Conservation (phyloP, 1,139 yeast species). For the Eremothecium cymbalariae region DNA sequence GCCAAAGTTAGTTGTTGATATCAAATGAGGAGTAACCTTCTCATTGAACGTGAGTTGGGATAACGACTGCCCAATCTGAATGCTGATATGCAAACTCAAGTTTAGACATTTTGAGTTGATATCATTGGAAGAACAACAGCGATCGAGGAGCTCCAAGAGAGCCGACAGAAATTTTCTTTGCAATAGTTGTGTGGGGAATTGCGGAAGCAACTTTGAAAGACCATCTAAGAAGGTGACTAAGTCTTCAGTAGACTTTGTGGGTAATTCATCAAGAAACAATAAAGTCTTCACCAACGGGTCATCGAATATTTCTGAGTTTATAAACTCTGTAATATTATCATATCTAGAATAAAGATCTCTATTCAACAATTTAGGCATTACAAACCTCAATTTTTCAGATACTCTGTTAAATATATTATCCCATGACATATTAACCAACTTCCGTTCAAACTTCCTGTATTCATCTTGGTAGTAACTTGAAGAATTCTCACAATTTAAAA, state of each 20-base stretch:
- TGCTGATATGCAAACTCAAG: conserved; percentile 47
- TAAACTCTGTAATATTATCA: conserved; percentile 28
- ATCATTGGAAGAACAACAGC: conserved; percentile 24
- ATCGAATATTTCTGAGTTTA: conserved; percentile 37
- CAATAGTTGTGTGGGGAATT: conserved; percentile 63
- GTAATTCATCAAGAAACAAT: conserved; percentile 75
- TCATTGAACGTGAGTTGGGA: conserved; percentile 76
- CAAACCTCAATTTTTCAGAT: conserved; percentile 35
- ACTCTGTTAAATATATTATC: conserved; percentile 44
- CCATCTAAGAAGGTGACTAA: conserved; percentile 63
- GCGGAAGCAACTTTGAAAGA: conserved; percentile 47
- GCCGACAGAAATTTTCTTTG: conserved; percentile 72
- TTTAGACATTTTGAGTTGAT: conserved; percentile 45
- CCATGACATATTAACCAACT: conserved; percentile 39
- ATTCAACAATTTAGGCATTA: conserved; percentile 37
- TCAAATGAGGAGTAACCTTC: conserved; percentile 46
- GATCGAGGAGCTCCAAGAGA: conserved; percentile 40
- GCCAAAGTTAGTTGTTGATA: conserved; percentile 27
- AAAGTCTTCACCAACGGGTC: conserved; percentile 78
- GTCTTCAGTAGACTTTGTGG: conserved; percentile 65
- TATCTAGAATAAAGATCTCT: conserved; percentile 31
- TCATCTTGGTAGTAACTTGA: conserved; percentile 43
- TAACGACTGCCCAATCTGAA: conserved; percentile 56
- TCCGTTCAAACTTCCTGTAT: conserved; percentile 37
- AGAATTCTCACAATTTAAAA: conserved; percentile 43